Conservation (phyloP, 441 rosid genomes). For the Pelargonium cotyledonis region DNA sequence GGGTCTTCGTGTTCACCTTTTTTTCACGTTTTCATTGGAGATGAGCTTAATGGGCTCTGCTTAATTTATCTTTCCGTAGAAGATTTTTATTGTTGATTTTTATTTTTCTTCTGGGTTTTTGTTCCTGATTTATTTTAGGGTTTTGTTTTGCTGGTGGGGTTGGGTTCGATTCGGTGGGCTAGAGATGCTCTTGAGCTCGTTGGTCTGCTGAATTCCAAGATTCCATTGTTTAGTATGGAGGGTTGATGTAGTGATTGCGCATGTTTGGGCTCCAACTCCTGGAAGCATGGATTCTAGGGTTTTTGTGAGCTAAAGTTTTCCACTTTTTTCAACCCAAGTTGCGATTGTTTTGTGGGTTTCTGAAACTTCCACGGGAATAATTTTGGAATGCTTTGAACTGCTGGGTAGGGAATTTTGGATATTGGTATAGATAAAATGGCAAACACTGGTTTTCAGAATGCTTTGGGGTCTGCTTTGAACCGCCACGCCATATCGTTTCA, state of each 20-base stretch:
- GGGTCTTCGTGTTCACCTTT: background rate
- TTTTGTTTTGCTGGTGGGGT: conserved; percentile 1
- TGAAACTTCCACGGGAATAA: conserved; percentile 1
- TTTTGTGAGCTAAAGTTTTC: background rate
- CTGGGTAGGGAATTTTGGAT: conserved; percentile 11
- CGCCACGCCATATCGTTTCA: conserved; percentile 51
- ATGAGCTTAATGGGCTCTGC: background rate
- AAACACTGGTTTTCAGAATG: conserved; percentile 37
- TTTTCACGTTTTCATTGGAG: background rate
- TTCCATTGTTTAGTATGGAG: background rate
- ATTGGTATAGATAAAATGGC: conserved; percentile 37
- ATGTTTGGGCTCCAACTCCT: conserved; percentile 6
- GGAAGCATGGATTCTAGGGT: background rate
- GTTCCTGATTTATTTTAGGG: background rate
- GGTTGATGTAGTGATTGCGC: conserved; percentile 2
- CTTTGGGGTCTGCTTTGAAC: conserved; percentile 35
- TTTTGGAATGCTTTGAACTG: conserved; percentile 7
- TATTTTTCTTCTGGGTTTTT: background rate
- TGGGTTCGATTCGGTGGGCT: background rate
- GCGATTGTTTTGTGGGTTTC: background rate
- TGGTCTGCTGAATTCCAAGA: background rate
- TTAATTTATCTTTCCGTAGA: background rate
- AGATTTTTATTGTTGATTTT: background rate
- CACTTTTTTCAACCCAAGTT: conserved; percentile 1
- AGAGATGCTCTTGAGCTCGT: conserved; percentile 1